Evolutionary conservation across 2,329 filamentous ascomycete genomes (phyloP).

Genomic region (Penicillium crustosum): DNA sequence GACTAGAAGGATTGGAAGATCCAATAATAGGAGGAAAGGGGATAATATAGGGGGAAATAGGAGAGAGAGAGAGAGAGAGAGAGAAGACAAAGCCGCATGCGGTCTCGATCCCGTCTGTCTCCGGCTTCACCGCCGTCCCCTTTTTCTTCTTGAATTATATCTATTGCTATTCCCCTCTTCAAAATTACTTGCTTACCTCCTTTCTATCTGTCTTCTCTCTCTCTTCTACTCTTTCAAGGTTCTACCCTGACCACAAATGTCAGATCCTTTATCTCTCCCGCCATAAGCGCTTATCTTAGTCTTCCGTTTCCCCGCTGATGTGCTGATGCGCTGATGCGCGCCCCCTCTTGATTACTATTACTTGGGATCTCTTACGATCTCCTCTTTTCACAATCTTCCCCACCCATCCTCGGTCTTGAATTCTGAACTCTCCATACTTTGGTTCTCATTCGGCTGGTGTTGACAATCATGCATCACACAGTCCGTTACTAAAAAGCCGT

Average conservation of each 20-base stretch:
- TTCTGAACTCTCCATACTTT: background rate
- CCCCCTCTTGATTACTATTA: background rate
- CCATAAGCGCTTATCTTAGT: conserved; percentile 8
- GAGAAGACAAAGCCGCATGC: conserved; percentile 17
- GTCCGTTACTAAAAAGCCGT: conserved; percentile 13
- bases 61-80: background rate
- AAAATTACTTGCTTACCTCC: background rate
- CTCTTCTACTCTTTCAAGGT: background rate
- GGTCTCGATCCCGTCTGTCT: conserved; percentile 15
- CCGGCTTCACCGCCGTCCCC: conserved; percentile 24
- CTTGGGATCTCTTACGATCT: background rate
- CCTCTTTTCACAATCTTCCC: background rate
- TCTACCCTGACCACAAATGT: background rate
- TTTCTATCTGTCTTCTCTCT: background rate
- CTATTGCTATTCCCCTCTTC: background rate
- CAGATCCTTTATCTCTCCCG: conserved; percentile 2
- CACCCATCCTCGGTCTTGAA: background rate
- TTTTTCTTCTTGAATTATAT: conserved; percentile 3
- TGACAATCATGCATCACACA: conserved; percentile 20
- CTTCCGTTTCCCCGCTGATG: conserved; percentile 11
- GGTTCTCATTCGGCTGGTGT: background rate
- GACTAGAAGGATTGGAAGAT: background rate
- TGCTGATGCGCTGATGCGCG: conserved; percentile 3
- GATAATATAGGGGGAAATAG: background rate
- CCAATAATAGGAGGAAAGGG: conserved; percentile 2